These are phyloP conservation scores for Bocquillonia castaneifolia DNA, from an alignment of 441 rosid species.

Conservation along the genomic window DNA sequence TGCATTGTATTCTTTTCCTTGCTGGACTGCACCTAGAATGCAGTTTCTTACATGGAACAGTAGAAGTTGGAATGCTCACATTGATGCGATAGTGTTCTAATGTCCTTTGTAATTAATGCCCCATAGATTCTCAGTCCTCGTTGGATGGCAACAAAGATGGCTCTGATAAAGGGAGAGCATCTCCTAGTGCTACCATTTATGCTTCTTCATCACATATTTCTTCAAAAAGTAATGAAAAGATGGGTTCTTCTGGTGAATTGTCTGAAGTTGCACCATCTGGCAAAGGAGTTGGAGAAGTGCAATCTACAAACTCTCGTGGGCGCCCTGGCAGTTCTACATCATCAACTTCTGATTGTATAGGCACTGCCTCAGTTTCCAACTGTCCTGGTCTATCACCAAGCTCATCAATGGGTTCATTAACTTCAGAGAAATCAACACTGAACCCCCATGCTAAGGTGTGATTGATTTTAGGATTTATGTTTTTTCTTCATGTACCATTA, in stretches of 20 bases:
- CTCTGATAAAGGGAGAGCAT: conserved; percentile 35
- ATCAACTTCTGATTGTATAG: conserved; percentile 51
- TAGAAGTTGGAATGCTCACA: background rate
- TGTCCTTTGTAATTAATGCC: background rate
- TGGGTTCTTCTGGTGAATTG: conserved; percentile 38
- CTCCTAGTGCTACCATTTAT: conserved; percentile 30
- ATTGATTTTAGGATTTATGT: conserved; percentile 11
- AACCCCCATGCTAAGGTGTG: conserved; percentile 85
- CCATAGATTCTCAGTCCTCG: conserved; percentile 38
- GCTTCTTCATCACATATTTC: conserved; percentile 33
- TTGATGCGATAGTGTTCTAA: background rate
- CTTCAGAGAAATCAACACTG: conserved; percentile 74
- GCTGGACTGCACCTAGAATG: background rate
- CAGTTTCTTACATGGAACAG: background rate
- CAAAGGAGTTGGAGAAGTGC: conserved; percentile 38
- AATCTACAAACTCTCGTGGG: conserved; percentile 38
- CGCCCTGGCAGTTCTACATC: conserved; percentile 63
- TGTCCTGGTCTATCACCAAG: conserved; percentile 72
- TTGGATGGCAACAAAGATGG: conserved; percentile 31
- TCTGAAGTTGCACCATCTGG: conserved; percentile 36
- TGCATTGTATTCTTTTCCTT: background rate
- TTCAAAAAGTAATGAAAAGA: conserved; percentile 40
- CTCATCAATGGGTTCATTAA: conserved; percentile 75
- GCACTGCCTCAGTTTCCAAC: conserved; percentile 42
- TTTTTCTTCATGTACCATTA: conserved; percentile 11